phyloP scores from a whole-genome alignment of 495 filamentous ascomycete species.

The Xylaria flabelliformis region DNA sequence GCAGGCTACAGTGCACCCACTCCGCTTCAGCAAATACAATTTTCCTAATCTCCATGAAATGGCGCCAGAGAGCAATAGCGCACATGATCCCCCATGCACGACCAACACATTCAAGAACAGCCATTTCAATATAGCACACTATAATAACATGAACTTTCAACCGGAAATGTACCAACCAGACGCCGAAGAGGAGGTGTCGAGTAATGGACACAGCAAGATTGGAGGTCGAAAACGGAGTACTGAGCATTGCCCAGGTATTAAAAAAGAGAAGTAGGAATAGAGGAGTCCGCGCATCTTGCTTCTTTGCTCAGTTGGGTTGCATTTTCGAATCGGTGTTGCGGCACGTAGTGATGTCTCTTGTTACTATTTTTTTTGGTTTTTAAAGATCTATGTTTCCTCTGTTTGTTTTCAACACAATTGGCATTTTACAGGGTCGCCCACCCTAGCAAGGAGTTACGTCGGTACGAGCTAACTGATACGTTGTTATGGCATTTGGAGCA shows the following conservation, averaged over 20 bases:
- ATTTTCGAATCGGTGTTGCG: slow-evolving; percentile 35
- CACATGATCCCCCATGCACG: slow-evolving; percentile 56
- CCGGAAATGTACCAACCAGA: slow-evolving; percentile 66
- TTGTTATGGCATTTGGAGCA: slow-evolving; percentile 36
- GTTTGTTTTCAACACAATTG: slow-evolving; percentile 30
- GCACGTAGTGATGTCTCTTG: slow-evolving; percentile 10
- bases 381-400: slow-evolving; percentile 23
- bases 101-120: slow-evolving; percentile 65
- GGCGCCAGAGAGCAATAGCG: slow-evolving; percentile 31
- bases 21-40: slow-evolving; percentile 57
- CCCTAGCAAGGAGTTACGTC: slow-evolving; percentile 15
- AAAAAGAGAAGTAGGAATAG: slow-evolving; percentile 41
- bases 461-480: slow-evolving; percentile 17
- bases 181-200: slow-evolving; percentile 47
- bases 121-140: slow-evolving; percentile 84
- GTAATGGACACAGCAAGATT: slow-evolving; percentile 30
- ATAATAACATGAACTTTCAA: slow-evolving; percentile 83
- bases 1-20: slow-evolving; percentile 43
- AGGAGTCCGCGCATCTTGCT: slow-evolving; percentile 27
- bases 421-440: slow-evolving; percentile 28
- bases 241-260: slow-evolving; percentile 42
- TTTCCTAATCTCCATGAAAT: slow-evolving; percentile 49
- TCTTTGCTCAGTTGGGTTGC: slow-evolving; percentile 34
- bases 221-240: slow-evolving; percentile 50
- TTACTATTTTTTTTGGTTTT: not conserved